phyloP scores from a whole-genome alignment of 2,329 filamentous ascomycete genomes.

The Exophiala mesophila region DNA sequence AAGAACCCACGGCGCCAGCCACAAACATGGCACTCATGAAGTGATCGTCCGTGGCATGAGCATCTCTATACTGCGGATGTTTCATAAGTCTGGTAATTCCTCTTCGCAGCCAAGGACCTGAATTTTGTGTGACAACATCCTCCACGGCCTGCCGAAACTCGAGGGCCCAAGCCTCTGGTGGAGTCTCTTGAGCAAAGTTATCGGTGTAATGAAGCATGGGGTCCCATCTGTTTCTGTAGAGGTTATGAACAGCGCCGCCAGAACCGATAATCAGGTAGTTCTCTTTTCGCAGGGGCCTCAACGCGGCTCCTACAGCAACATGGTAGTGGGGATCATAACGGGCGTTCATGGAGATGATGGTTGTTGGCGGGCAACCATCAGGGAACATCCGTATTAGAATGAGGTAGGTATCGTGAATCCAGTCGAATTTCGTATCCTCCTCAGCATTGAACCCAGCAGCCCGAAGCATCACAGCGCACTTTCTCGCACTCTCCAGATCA shows the following conservation, averaged over 20 bases:
- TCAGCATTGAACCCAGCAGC: slow-evolving; percentile 51
- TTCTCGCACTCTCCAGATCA: slow-evolving; percentile 50
- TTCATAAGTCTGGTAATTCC: slow-evolving; percentile 62
- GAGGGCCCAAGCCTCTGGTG: slow-evolving; percentile 56
- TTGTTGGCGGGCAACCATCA: slow-evolving; percentile 56
- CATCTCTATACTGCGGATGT: slow-evolving; percentile 60
- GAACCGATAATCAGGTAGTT: slow-evolving; percentile 56
- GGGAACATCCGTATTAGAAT: slow-evolving; percentile 59
- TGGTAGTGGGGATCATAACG: slow-evolving; percentile 55
- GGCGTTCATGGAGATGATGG: slow-evolving; percentile 53
- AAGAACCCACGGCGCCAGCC: slow-evolving; percentile 51
- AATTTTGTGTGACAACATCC: slow-evolving; percentile 52
- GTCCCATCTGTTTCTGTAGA: slow-evolving; percentile 62
- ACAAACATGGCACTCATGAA: slow-evolving; percentile 64
- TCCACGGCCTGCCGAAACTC: slow-evolving; percentile 63
- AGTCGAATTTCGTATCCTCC: slow-evolving; percentile 56
- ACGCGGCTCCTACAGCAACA: slow-evolving; percentile 52
- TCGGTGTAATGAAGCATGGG: slow-evolving; percentile 61
- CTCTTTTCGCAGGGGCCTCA: slow-evolving; percentile 52
- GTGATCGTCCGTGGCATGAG: slow-evolving; percentile 66
- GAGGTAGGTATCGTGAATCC: slow-evolving; percentile 69
- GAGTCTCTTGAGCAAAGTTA: slow-evolving; percentile 56
- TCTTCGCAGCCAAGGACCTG: slow-evolving; percentile 51
- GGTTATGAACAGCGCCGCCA: slow-evolving; percentile 64
- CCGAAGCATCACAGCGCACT: slow-evolving; percentile 48